A percentile compares a stretch with the other conserved stretches of the same genome.
These are phyloP conservation scores for Drechslerella dactyloides DNA, from an alignment of 2,329 filamentous ascomycete species.

Conservation along the genomic window DNA sequence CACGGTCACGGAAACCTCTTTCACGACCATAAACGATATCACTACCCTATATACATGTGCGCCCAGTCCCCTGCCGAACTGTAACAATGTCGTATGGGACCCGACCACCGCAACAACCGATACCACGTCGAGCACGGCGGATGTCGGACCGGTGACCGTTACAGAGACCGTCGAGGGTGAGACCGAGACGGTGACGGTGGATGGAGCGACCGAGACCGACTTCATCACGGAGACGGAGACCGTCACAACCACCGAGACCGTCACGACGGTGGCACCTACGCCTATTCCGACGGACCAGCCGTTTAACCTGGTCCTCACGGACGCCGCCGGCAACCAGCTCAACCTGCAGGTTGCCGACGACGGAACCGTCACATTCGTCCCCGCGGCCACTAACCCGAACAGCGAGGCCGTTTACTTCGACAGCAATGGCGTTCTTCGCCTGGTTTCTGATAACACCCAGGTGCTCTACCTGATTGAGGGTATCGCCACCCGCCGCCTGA, in stretches of 20 bases:
- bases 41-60: slow-evolving; percentile 20
- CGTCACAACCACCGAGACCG: background rate
- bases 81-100: slow-evolving; percentile 10
- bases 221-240: slow-evolving; percentile 6
- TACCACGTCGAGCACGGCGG: background rate
- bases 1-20: slow-evolving; percentile 8
- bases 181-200: slow-evolving; percentile 5
- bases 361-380: slow-evolving; percentile 14
- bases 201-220: slow-evolving; percentile 7
- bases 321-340: slow-evolving; percentile 15
- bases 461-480: background rate
- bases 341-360: background rate
- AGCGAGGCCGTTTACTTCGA: slow-evolving; percentile 12
- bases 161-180: slow-evolving; percentile 6
- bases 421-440: slow-evolving; percentile 7
- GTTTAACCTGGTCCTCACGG: slow-evolving; percentile 7
- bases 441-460: slow-evolving; percentile 1
- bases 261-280: too few species aligned
- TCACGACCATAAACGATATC: slow-evolving; percentile 16
- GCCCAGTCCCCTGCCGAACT: slow-evolving; percentile 5
- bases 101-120: background rate
- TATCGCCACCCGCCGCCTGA: background rate
- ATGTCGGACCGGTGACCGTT: background rate
- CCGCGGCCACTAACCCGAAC: background rate
- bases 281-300: background rate